phyloP scores from a whole-genome alignment of 2,329 filamentous ascomycete genomes.

The Hypoxylon sp. region DNA sequence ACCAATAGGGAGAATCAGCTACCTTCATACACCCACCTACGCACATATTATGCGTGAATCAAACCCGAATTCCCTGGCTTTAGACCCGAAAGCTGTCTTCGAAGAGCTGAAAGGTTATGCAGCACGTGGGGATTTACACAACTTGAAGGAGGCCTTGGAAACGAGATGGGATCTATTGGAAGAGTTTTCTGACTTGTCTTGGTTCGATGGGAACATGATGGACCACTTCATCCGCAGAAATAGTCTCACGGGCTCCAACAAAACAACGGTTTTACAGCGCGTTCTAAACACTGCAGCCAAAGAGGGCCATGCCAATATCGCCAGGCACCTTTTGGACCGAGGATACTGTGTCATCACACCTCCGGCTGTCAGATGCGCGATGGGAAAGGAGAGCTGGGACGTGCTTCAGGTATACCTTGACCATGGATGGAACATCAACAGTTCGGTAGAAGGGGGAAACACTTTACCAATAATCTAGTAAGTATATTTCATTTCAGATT shows the following conservation, averaged over 20 bases:
- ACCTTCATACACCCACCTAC: too few relatives aligned
- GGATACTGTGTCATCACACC: slow-evolving; percentile 1
- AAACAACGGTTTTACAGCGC: not conserved
- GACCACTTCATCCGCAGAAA: not conserved
- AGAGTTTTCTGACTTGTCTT: slow-evolving; percentile 1
- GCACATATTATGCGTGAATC: too few relatives aligned
- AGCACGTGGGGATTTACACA: not conserved
- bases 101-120: not conserved
- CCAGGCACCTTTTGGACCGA: not conserved
- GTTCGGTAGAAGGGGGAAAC: slow-evolving; percentile 1
- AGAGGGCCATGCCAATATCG: not conserved
- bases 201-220: slow-evolving; percentile 1
- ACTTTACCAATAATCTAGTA: slow-evolving; percentile 1
- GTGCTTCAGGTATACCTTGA: not conserved
- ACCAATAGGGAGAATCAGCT: too few relatives aligned
- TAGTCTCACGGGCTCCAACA: not conserved
- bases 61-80: too few relatives aligned
- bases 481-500: too few relatives aligned
- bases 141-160: not conserved
- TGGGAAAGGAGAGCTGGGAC: not conserved
- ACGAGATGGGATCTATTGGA: slow-evolving; percentile 1
- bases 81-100: too few relatives aligned
- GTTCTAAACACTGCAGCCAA: not conserved
- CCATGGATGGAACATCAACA: slow-evolving; percentile 3
- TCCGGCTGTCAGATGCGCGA: not conserved